These are phyloP conservation scores for Peronosclerospora sorghi DNA, from an alignment of 352 stramenopile species.

Conservation along the genomic window DNA sequence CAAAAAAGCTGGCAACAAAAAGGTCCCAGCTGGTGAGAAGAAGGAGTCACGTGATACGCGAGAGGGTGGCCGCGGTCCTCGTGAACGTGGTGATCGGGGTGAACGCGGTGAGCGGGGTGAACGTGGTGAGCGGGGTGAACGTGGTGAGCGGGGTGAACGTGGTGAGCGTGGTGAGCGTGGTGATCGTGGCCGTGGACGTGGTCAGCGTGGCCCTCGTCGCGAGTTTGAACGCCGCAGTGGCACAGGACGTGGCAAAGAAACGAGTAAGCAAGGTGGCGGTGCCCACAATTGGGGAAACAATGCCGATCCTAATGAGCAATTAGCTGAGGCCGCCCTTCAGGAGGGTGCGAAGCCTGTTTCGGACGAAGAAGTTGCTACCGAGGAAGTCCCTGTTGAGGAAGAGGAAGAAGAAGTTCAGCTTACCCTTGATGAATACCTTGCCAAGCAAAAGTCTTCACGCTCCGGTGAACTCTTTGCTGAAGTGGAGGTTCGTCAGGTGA, in stretches of 20 bases:
- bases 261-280: slow-evolving; percentile 90
- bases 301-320: slow-evolving; percentile 84
- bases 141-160: slow-evolving; percentile 26
- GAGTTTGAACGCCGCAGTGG: slow-evolving; percentile 90
- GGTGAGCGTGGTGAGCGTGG: slow-evolving; percentile 57
- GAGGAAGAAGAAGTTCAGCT: slow-evolving; percentile 83
- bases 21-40: slow-evolving; percentile 35
- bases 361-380: slow-evolving; percentile 36
- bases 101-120: slow-evolving; percentile 33
- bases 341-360: slow-evolving; percentile 38
- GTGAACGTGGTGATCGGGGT: slow-evolving; percentile 28
- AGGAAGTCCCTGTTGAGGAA: slow-evolving; percentile 35
- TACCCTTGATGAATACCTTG: slow-evolving; percentile 71
- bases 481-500: slow-evolving; percentile 75
- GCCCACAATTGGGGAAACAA: slow-evolving; percentile 95
- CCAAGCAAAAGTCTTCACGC: slow-evolving; percentile 69
- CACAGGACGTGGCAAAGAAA: slow-evolving; percentile 92
- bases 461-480: slow-evolving; percentile 72
- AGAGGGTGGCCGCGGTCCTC: slow-evolving; percentile 32
- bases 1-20: slow-evolving; percentile 71
- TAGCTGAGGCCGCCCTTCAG: slow-evolving; percentile 40
- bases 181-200: slow-evolving; percentile 61
- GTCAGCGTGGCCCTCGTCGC: slow-evolving; percentile 53
- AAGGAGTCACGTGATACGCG: slow-evolving; percentile 41
- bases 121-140: slow-evolving; percentile 65